Percentiles rank a stretch among this genome's conserved stretches.
Evolutionary conservation across 2,329 filamentous ascomycete species (phyloP).

Genomic region (Ophiocordyceps sinensis): DNA sequence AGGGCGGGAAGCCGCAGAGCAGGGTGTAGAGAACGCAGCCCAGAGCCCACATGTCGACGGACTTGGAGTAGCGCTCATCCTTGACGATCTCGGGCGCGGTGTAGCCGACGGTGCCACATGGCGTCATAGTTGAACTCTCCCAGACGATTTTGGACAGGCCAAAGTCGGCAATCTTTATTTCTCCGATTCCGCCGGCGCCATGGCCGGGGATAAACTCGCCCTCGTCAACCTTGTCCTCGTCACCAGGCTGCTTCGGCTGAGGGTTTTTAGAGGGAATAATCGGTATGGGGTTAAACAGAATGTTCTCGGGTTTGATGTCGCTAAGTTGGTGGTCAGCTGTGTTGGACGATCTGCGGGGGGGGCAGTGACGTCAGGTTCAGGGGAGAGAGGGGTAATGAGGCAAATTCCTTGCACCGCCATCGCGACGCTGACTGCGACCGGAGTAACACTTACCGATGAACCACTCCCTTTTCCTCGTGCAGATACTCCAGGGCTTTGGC

Average conservation of each 20-base stretch:
- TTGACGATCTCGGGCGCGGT: constrained; percentile 98
- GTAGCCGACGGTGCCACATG: constrained; percentile 97
- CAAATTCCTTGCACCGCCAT: background rate
- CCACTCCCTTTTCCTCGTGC: constrained; percentile 87
- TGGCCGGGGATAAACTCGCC: constrained; percentile 76
- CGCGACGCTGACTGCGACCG: constrained; percentile 17
- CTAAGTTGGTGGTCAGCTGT: constrained; percentile 27
- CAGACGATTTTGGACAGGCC: constrained; percentile 95
- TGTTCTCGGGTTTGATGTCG: constrained; percentile 97
- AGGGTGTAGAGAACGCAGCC: constrained; percentile 95
- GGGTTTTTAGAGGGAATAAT: constrained; percentile 68
- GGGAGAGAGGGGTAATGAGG: background rate
- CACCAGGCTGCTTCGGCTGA: constrained; percentile 69
- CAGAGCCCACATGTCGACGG: constrained; percentile 97
- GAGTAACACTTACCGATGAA: constrained; percentile 59
- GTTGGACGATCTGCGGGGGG: background rate
- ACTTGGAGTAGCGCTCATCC: constrained; percentile 96
- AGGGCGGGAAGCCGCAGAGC: constrained; percentile 93
- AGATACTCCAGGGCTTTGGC: constrained; percentile 89
- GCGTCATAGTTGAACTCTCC: constrained; percentile 97
- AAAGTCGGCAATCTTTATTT: constrained; percentile 97
- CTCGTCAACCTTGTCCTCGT: constrained; percentile 95
- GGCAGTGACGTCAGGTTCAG: background rate
- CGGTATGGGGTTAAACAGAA: constrained; percentile 79
- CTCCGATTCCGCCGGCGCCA: constrained; percentile 80